Evolutionary conservation across 2,329 filamentous ascomycete genomes (phyloP), one percentile per base, ranked within the genome.

Genomic region (Leptoxyphium fumago): DNA sequence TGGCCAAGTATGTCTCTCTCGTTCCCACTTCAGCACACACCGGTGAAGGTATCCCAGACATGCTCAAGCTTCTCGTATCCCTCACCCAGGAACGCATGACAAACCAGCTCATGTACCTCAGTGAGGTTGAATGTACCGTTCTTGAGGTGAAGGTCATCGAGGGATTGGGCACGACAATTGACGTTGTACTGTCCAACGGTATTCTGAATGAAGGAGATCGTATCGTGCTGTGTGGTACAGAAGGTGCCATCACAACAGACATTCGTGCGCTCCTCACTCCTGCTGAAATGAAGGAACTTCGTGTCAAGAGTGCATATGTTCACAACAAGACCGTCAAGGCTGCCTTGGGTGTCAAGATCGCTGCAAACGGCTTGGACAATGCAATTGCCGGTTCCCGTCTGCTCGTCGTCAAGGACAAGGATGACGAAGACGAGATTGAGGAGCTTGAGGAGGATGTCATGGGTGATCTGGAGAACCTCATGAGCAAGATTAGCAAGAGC

Each of bases 301-400:
- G 93, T 63, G 77, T 98, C 57, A 96, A 96, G 69, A 94, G 88
- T 2, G 76, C 81, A 50, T 98, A 98, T 58, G 89, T 98, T 28
- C 93, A 98, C 72, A 95, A 98, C 72, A 96, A 98, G 71, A 87
- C 94, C 64, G 88, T 95, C 69, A 98, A 95, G 73, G 91, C 93
- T 15, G 87, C 91, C 8, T 77, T 98, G 59, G 91, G 91, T 82
- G 86, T 98, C 64, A 98, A 98, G 77, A 96, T 98, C 61, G 87
- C 87, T 50, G 91, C 89, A 39, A 93, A 94, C 55, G 87, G 88
- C 50, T 82, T 98, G 17, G 91, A 98, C 64, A 82, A 85, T 49
- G 91, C 93, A 53, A 96, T 98, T 64, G 91, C 91, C 48, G 91
- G 91, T 61, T 98, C 93, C 15, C 81, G 93, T 53, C 72, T 98